Conservation (phyloP, 1,284 basidiomycete species). For the Cystobasidium pallidum region DNA sequence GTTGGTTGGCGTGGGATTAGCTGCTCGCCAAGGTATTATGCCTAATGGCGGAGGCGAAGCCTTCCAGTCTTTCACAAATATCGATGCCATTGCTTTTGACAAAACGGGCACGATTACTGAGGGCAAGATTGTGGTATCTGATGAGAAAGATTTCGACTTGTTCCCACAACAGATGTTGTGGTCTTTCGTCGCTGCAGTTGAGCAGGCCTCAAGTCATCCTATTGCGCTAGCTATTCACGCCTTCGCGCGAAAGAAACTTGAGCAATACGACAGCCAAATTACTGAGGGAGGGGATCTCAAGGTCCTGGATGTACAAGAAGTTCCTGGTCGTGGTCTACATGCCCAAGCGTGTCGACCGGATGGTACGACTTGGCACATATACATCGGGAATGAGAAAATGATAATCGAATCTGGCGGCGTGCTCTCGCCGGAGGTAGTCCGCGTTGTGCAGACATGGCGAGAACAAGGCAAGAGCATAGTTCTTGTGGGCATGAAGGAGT, state of each 20-base stretch:
- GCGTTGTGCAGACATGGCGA: constrained; percentile 64
- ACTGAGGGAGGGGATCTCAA: neutral
- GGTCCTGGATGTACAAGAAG: constrained; percentile 62
- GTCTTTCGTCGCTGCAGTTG: constrained; percentile 35
- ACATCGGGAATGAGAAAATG: constrained; percentile 71
- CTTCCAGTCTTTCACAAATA: constrained; percentile 74
- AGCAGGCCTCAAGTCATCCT: constrained; percentile 65
- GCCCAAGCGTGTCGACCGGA: constrained; percentile 60
- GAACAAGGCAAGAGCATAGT: constrained; percentile 70
- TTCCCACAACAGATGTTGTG: constrained; percentile 49
- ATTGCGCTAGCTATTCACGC: constrained; percentile 66
- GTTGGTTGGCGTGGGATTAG: constrained; percentile 76
- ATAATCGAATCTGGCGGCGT: constrained; percentile 62
- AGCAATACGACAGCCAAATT: neutral
- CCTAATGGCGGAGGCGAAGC: constrained; percentile 81
- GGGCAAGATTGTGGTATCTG: constrained; percentile 65
- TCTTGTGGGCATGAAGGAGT: constrained; percentile 61
- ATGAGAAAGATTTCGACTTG: constrained; percentile 54
- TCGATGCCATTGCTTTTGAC: constrained; percentile 74
- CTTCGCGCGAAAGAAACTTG: constrained; percentile 59
- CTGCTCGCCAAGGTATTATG: constrained; percentile 75
- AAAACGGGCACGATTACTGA: constrained; percentile 84
- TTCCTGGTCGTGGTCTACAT: constrained; percentile 69
- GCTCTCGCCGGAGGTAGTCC: constrained; percentile 56
- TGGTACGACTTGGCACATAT: constrained; percentile 57